phyloP scores from a whole-genome alignment of 1,139 yeast species.

The Pichia terricola region DNA sequence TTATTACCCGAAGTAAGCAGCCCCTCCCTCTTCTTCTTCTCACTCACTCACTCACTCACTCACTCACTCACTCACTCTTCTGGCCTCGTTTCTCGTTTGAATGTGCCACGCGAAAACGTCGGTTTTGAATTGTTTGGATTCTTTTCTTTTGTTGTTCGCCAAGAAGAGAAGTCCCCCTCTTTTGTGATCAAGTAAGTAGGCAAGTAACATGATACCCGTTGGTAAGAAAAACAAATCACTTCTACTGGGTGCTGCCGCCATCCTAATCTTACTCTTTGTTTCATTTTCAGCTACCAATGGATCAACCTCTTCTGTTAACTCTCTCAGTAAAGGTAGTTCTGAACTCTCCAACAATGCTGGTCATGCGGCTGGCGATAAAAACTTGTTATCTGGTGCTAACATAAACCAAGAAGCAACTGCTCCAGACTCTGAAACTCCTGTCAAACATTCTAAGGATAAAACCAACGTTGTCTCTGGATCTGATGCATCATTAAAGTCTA shows the following conservation, averaged over 20 bases:
- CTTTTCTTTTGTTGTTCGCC: too few species aligned
- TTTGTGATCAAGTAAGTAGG: too few species aligned
- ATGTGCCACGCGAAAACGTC: too few species aligned
- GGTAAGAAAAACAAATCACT: conserved; percentile 2
- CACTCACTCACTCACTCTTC: too few species aligned
- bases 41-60: too few species aligned
- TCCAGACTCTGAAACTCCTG: background rate
- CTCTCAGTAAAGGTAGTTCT: conserved; percentile 10
- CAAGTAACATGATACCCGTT: conserved; percentile 1
- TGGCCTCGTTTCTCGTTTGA: too few species aligned
- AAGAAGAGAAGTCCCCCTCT: too few species aligned
- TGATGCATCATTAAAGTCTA: conserved; percentile 13
- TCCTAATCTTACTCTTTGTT: background rate
- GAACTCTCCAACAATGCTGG: conserved; percentile 3
- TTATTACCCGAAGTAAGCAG: too few species aligned
- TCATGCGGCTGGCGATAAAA: background rate
- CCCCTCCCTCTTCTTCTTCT: too few species aligned
- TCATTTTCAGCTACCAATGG: background rate
- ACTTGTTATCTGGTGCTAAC: conserved; percentile 12
- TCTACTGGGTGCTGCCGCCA: conserved; percentile 5
- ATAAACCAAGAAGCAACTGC: conserved; percentile 11
- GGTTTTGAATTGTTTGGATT: too few species aligned
- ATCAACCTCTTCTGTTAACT: background rate
- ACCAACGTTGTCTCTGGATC: conserved; percentile 10
- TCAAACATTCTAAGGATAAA: conserved; percentile 5